phyloP scores from a whole-genome alignment of 805 yeast species.

The Wickerhamiella alocasiicola region DNA sequence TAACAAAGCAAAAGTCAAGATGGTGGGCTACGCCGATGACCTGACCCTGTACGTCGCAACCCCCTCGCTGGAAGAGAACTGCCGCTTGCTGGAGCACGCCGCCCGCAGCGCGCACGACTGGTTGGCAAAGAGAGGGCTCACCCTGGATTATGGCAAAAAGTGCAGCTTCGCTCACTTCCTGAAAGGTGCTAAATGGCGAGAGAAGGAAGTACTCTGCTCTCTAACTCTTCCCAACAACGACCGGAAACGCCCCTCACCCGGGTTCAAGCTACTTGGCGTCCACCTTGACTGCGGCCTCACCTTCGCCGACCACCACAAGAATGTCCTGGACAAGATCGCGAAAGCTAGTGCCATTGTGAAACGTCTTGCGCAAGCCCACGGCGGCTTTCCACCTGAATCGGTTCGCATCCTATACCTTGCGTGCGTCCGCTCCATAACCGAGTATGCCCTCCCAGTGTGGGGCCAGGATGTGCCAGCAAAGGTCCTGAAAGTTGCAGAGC shows the following conservation, averaged over 20 bases:
- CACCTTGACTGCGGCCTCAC: not conserved
- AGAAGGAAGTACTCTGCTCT: not conserved
- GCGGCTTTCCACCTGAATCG: not conserved
- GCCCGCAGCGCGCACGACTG: not conserved
- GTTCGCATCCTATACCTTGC: not conserved
- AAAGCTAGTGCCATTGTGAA: not conserved
- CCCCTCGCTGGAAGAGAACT: not conserved
- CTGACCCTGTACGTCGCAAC: not conserved
- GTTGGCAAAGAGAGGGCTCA: not conserved
- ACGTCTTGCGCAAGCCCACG: not conserved
- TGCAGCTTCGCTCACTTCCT: not conserved
- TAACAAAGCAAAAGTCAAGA: not conserved
- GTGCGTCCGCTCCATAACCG: not conserved
- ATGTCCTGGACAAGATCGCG: not conserved
- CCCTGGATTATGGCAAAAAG: not conserved
- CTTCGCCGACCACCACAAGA: not conserved
- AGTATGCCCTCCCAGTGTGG: not conserved
- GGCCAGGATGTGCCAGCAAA: not conserved
- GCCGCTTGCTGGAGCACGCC: not conserved
- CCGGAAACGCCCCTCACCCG: not conserved
- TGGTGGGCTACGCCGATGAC: conserved; percentile 2
- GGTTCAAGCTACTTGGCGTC: not conserved
- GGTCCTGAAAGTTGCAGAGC: not conserved
- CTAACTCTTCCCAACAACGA: not conserved
- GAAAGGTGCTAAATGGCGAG: not conserved